A percentile compares a stretch with the other conserved stretches of the same genome.
These are phyloP conservation scores for Lepidopterella palustris DNA, from an alignment of 495 filamentous ascomycete genomes.

Conservation along the genomic window DNA sequence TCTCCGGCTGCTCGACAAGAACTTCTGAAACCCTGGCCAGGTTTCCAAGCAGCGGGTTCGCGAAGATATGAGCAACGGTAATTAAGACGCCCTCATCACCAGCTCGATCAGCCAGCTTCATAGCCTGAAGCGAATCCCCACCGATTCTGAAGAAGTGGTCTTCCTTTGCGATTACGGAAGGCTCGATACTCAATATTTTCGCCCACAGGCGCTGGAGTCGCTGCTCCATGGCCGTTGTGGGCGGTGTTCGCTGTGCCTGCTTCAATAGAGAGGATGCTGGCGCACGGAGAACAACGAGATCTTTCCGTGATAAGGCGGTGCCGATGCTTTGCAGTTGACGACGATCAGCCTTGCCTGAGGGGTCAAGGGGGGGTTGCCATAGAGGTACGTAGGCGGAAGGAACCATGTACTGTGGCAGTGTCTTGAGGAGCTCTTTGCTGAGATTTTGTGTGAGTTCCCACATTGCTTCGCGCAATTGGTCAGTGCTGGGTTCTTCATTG, in stretches of 20 bases:
- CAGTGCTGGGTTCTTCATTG: neutral
- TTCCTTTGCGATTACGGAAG: conserved; percentile 11
- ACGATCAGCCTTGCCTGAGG: conserved; percentile 57
- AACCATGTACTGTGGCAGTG: conserved; percentile 51
- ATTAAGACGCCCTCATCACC: too few relatives aligned
- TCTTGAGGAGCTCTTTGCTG: conserved; percentile 2
- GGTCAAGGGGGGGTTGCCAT: conserved; percentile 47
- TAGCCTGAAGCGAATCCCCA: conserved; percentile 31
- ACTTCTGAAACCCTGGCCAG: too few relatives aligned
- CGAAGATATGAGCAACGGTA: too few relatives aligned
- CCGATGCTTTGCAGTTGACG: conserved; percentile 42
- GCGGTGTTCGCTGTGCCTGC: too few relatives aligned
- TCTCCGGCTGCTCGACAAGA: too few relatives aligned
- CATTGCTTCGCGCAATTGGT: conserved; percentile 3
- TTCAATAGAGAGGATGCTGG: too few relatives aligned
- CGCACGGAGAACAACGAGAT: too few relatives aligned
- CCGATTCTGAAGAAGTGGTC: conserved; percentile 32
- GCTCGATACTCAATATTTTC: conserved; percentile 10
- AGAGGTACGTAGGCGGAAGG: conserved; percentile 57
- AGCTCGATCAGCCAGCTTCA: conserved; percentile 28
- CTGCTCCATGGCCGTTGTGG: conserved; percentile 20
- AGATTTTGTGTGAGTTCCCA: neutral
- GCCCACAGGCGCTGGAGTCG: conserved; percentile 19
- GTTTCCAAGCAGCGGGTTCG: too few relatives aligned
- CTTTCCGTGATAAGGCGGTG: conserved; percentile 7